Evolutionary conservation across 2,329 filamentous ascomycete genomes (phyloP).

Genomic region (Cyphellophora europaea): DNA sequence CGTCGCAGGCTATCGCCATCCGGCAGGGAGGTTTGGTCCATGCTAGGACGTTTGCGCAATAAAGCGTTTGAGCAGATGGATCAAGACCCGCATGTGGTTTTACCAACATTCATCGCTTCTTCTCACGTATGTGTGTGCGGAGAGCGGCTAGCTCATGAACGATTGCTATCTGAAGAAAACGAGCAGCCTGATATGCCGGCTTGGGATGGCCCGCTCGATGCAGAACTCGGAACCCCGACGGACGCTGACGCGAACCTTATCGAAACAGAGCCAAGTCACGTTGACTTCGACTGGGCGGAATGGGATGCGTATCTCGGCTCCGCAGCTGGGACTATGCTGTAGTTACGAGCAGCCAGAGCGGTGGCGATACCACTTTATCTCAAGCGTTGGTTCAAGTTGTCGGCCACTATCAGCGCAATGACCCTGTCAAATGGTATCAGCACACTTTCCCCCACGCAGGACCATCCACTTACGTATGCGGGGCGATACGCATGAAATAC

Average conservation of each 20-base stretch:
- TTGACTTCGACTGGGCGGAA: conserved; percentile 12
- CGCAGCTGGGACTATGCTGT: no score
- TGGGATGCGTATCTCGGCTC: conserved; percentile 12
- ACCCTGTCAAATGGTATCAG: conserved; percentile 1
- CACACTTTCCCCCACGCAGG: neutral
- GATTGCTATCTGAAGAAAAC: no score
- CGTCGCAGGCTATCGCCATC: conserved; percentile 12
- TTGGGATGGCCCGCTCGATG: no score
- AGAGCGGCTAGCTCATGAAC: no score
- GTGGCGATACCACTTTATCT: no score
- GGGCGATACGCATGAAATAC: conserved; percentile 89
- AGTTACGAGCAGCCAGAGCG: no score
- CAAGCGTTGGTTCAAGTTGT: conserved; percentile 1
- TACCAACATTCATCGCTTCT: conserved; percentile 7
- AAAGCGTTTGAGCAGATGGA: conserved; percentile 13
- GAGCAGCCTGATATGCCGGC: no score
- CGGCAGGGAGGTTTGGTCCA: conserved; percentile 13
- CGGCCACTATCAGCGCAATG: conserved; percentile 1
- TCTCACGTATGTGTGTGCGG: conserved; percentile 14
- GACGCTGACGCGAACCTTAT: neutral
- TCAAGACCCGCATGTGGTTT: conserved; percentile 12
- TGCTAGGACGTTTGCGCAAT: conserved; percentile 10
- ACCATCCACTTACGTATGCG: conserved; percentile 66
- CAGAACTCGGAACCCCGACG: neutral
- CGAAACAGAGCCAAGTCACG: neutral